Evolutionary conservation across 2,329 filamentous ascomycete species (phyloP).

Genomic region (Davidsoniella neocaledoniae): DNA sequence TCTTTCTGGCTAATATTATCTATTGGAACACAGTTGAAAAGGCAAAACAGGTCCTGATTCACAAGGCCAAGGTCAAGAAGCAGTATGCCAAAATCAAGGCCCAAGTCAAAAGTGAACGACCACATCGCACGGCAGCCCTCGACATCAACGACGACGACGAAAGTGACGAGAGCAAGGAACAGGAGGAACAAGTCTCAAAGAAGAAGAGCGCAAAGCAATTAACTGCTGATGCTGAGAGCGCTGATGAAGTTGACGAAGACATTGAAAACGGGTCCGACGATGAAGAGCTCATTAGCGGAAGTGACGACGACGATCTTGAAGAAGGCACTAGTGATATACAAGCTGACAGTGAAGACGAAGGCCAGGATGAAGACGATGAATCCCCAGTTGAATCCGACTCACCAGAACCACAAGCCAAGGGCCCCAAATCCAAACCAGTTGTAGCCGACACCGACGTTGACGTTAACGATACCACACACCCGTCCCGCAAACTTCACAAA

Average conservation of each 20-base stretch:
- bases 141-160: neutral
- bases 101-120: conserved; percentile 8
- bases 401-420: conserved; percentile 9
- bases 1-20: neutral
- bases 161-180: conserved; percentile 18
- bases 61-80: conserved; percentile 87
- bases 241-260: conserved; percentile 16
- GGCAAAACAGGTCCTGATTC: conserved; percentile 76
- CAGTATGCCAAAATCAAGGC: conserved; percentile 75
- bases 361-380: neutral
- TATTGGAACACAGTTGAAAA: conserved; percentile 46
- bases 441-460: conserved; percentile 14
- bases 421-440: neutral
- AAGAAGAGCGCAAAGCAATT: conserved; percentile 6
- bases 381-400: neutral
- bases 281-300: conserved; percentile 19
- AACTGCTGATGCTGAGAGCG: conserved; percentile 1
- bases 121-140: neutral
- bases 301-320: neutral
- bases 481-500: conserved; percentile 1
- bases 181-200: conserved; percentile 13
- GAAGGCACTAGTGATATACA: neutral
- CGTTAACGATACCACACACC: conserved; percentile 4
- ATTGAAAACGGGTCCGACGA: conserved; percentile 16
- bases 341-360: neutral